A percentile compares a stretch with the other conserved stretches of the same genome.
These are phyloP conservation scores for Penicillium subrubescens DNA, from an alignment of 495 filamentous ascomycete genomes.

Conservation along the genomic window DNA sequence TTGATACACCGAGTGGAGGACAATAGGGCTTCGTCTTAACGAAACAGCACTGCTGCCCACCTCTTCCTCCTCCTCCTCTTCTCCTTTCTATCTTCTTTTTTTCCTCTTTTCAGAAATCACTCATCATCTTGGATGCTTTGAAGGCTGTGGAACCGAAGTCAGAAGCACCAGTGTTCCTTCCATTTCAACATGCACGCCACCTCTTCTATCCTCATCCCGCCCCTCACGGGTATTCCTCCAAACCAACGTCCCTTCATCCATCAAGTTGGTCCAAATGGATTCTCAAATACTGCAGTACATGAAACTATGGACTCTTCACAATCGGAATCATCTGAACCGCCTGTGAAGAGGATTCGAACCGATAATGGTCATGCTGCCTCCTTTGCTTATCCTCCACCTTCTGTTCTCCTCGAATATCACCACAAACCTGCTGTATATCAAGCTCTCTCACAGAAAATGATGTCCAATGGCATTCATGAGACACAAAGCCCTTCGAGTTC, in stretches of 20 bases:
- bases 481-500: slow-evolving; percentile 9
- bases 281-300: slow-evolving; percentile 3
- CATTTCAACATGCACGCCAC: slow-evolving; percentile 21
- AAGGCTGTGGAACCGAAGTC: background rate
- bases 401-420: slow-evolving; percentile 2
- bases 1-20: background rate
- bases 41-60: background rate
- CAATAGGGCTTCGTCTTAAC: background rate
- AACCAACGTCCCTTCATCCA: slow-evolving; percentile 20
- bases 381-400: slow-evolving; percentile 6
- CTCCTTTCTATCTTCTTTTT: too few relatives aligned
- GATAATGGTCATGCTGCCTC: slow-evolving; percentile 8
- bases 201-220: slow-evolving; percentile 16
- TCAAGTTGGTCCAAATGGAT: slow-evolving; percentile 10
- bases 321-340: slow-evolving; percentile 16
- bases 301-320: background rate
- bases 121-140: background rate
- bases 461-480: slow-evolving; percentile 7
- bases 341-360: slow-evolving; percentile 22
- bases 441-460: background rate
- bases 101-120: background rate
- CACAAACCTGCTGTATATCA: background rate
- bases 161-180: background rate
- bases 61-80: background rate
- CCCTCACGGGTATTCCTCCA: slow-evolving; percentile 8